These are phyloP conservation scores for Ustilago vetiveriae DNA, from an alignment of 1,284 basidiomycete species.

Conservation along the genomic window DNA sequence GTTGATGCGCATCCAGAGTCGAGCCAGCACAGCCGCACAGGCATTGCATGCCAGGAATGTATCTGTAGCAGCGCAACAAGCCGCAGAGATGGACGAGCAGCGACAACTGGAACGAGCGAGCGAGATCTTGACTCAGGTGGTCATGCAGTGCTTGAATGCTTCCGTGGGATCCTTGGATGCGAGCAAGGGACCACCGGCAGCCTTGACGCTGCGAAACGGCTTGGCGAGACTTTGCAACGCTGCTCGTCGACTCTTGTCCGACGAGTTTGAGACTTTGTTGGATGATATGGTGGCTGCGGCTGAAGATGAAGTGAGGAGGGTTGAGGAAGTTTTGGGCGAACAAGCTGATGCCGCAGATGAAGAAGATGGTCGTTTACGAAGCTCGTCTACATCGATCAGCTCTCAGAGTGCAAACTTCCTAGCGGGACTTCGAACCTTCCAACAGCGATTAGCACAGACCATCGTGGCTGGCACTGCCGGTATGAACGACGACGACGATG, in stretches of 20 bases:
- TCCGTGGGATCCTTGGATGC: constrained; percentile 25
- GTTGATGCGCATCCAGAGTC: constrained; percentile 28
- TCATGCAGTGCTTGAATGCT: constrained; percentile 40
- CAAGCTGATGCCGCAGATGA: constrained; percentile 9
- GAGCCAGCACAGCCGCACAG: constrained; percentile 29
- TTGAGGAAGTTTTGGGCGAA: constrained; percentile 18
- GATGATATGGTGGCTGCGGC: constrained; percentile 40
- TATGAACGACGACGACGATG: constrained; percentile 20
- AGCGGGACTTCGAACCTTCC: constrained; percentile 36
- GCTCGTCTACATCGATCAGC: constrained; percentile 9
- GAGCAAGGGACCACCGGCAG: constrained; percentile 8
- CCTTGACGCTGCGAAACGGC: constrained; percentile 26
- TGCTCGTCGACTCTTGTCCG: constrained; percentile 25
- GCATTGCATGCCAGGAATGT: constrained; percentile 24
- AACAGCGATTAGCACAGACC: constrained; percentile 36
- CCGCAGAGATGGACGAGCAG: constrained; percentile 42
- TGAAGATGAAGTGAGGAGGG: constrained; percentile 25
- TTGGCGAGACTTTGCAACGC: constrained; percentile 37
- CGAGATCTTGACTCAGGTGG: constrained; percentile 42
- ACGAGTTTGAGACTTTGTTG: constrained; percentile 42
- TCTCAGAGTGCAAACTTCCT: constrained; percentile 30
- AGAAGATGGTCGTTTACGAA: constrained; percentile 9
- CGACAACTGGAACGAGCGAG: constrained; percentile 28
- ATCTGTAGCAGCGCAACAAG: constrained; percentile 15
- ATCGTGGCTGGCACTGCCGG: constrained; percentile 25